These are phyloP conservation scores for Acacia pycnantha DNA, from an alignment of 331 rosid genomes.

Conservation along the genomic window DNA sequence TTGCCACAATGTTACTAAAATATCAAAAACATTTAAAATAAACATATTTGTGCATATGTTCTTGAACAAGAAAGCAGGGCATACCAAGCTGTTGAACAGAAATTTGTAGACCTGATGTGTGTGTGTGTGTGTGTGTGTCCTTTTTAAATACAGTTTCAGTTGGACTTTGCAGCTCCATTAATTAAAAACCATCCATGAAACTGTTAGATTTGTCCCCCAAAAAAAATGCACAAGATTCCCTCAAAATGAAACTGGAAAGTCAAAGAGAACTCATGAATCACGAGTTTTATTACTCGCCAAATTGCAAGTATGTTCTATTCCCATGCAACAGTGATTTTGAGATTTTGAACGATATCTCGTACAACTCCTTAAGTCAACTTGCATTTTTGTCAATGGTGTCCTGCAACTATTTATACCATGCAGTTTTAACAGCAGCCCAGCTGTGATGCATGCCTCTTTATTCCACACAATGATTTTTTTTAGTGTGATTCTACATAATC, in stretches of 20 bases:
- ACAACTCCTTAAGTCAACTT: neutral
- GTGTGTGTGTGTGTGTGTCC: too few species aligned
- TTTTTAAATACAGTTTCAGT: neutral
- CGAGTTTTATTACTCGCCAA: neutral
- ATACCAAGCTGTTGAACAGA: neutral
- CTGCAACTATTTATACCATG: neutral
- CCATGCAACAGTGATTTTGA: neutral
- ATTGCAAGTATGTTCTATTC: neutral
- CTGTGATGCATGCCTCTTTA: neutral
- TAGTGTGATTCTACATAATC: neutral
- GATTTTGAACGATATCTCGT: neutral
- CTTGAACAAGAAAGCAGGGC: neutral
- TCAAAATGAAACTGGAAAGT: neutral
- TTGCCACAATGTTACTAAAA: constrained; percentile 10
- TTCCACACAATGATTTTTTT: neutral
- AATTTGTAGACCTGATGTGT: neutral
- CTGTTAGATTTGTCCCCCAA: neutral
- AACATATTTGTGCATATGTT: neutral
- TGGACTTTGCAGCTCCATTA: too few species aligned
- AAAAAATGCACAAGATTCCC: neutral
- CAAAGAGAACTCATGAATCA: neutral
- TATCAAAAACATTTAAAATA: neutral
- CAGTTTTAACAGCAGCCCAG: neutral
- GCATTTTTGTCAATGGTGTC: neutral
- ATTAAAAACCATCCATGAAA: too few species aligned